A percentile compares a stretch with the other conserved stretches of the same genome.
phyloP scores from a whole-genome alignment of 345 rosid genomes.

The Orychophragmus violaceus region DNA sequence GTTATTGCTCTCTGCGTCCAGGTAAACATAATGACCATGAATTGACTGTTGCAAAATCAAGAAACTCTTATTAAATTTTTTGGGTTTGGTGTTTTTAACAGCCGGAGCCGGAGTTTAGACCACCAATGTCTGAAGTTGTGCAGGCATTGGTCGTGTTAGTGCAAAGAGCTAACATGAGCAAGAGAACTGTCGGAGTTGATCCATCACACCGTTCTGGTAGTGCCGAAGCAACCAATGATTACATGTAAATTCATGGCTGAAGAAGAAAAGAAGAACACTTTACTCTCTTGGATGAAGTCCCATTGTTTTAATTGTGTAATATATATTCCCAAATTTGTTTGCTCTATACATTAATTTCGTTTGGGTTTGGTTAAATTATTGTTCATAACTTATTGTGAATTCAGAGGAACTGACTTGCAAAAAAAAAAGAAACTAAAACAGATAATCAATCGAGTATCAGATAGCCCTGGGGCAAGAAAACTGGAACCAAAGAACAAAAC shows the following conservation, averaged over 20 bases:
- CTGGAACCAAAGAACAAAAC: too few relatives aligned
- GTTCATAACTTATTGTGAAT: not conserved
- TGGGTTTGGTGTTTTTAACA: constrained; percentile 27
- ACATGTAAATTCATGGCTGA: constrained; percentile 23
- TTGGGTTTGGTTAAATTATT: not conserved
- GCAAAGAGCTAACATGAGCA: constrained; percentile 97
- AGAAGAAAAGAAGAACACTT: not conserved
- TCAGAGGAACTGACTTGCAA: not conserved
- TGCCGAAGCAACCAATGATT: constrained; percentile 24
- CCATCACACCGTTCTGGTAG: constrained; percentile 24
- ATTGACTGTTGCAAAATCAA: not conserved
- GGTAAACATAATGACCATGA: constrained; percentile 37
- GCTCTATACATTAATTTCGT: not conserved
- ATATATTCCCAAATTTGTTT: too few relatives aligned
- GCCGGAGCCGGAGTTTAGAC: constrained; percentile 97
- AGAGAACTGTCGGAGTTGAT: constrained; percentile 74
- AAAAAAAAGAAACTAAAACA: not conserved
- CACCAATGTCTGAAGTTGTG: constrained; percentile 97
- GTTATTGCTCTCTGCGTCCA: constrained; percentile 97
- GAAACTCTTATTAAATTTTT: not conserved
- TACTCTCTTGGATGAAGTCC: constrained; percentile 8
- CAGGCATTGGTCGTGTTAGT: constrained; percentile 85
- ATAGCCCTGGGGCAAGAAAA: too few relatives aligned
- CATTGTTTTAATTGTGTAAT: too few relatives aligned
- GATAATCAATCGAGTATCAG: not conserved